Evolutionary conservation across 2,329 filamentous ascomycete species (phyloP).

Genomic region (Calonectria naviculata): DNA sequence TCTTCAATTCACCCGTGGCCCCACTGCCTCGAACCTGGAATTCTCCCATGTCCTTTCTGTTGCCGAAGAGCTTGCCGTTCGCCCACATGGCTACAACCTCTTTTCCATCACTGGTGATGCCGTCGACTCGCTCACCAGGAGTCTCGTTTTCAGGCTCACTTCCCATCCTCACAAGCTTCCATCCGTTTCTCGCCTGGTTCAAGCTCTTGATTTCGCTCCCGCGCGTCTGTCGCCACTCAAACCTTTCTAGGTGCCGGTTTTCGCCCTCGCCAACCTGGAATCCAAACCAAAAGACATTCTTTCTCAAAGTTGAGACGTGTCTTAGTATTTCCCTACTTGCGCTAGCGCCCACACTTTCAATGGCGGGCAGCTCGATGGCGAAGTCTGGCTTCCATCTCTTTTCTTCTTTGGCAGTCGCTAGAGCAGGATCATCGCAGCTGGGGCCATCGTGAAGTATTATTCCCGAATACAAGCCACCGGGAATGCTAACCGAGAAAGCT

Average conservation of each 20-base stretch:
- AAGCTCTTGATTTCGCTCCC: slow-evolving; percentile 34
- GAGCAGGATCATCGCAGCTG: background rate
- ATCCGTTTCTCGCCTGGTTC: slow-evolving; percentile 28
- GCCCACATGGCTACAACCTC: slow-evolving; percentile 32
- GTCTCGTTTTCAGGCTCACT: background rate
- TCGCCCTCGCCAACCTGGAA: slow-evolving; percentile 7
- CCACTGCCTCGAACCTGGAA: slow-evolving; percentile 33
- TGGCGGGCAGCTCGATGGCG: slow-evolving; percentile 17
- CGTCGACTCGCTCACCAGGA: background rate
- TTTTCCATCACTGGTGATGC: slow-evolving; percentile 29
- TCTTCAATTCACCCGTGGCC: slow-evolving; percentile 27
- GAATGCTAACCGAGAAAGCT: background rate
- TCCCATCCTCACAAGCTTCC: slow-evolving; percentile 32
- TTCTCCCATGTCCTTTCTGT: slow-evolving; percentile 24
- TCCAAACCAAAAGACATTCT: slow-evolving; percentile 19
- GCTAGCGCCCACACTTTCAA: background rate
- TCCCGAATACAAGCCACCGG: slow-evolving; percentile 8
- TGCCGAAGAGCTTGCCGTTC: slow-evolving; percentile 16
- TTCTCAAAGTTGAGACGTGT: background rate
- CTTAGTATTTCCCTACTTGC: slow-evolving; percentile 9
- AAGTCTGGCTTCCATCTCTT: slow-evolving; percentile 1
- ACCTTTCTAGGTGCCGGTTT: slow-evolving; percentile 19
- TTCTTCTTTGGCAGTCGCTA: slow-evolving; percentile 1
- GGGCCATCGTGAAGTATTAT: slow-evolving; percentile 19
- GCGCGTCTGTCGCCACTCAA: slow-evolving; percentile 30